A percentile compares a stretch with the other conserved stretches of the same genome.
These are phyloP conservation scores for Punica granatum DNA, from an alignment of 345 rosid genomes.

Conservation along the genomic window DNA sequence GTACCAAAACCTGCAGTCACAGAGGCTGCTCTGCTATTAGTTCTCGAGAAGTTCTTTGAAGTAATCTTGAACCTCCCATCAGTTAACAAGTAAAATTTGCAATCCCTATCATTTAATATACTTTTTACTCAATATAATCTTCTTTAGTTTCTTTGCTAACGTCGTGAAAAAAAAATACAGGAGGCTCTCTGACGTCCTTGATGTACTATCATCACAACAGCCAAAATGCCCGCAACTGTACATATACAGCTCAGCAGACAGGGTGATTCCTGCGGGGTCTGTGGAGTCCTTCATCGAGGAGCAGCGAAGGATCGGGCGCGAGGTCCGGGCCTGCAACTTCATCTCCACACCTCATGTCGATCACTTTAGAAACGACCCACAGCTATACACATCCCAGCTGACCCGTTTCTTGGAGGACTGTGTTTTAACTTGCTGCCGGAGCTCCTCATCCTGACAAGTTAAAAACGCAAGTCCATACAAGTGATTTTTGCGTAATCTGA, in stretches of 20 bases:
- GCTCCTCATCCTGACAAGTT: neutral
- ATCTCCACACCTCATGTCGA: slow-evolving; percentile 94
- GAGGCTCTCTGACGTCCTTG: slow-evolving; percentile 69
- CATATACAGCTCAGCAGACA: slow-evolving; percentile 92
- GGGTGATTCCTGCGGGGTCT: slow-evolving; percentile 70
- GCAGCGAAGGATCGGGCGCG: slow-evolving; percentile 67
- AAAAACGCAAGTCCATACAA: neutral
- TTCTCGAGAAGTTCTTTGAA: slow-evolving; percentile 72
- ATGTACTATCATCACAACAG: slow-evolving; percentile 58
- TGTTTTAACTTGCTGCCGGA: slow-evolving; percentile 44
- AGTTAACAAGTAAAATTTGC: slow-evolving; percentile 52
- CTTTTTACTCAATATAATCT: neutral
- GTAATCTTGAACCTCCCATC: slow-evolving; percentile 76
- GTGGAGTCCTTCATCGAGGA: slow-evolving; percentile 84
- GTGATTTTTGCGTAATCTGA: neutral
- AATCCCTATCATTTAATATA: neutral
- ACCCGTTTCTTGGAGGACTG: slow-evolving; percentile 69
- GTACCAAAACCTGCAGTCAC: slow-evolving; percentile 62
- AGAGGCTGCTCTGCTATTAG: slow-evolving; percentile 71
- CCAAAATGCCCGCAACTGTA: slow-evolving; percentile 93
- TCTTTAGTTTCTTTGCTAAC: neutral
- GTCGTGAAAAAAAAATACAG: slow-evolving; percentile 25
- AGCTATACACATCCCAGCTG: slow-evolving; percentile 64
- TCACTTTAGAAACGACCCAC: slow-evolving; percentile 91
- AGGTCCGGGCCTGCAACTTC: slow-evolving; percentile 89